Evolutionary conservation across 1,139 yeast species (phyloP).

Genomic region (Yamadazyma atlantica): DNA sequence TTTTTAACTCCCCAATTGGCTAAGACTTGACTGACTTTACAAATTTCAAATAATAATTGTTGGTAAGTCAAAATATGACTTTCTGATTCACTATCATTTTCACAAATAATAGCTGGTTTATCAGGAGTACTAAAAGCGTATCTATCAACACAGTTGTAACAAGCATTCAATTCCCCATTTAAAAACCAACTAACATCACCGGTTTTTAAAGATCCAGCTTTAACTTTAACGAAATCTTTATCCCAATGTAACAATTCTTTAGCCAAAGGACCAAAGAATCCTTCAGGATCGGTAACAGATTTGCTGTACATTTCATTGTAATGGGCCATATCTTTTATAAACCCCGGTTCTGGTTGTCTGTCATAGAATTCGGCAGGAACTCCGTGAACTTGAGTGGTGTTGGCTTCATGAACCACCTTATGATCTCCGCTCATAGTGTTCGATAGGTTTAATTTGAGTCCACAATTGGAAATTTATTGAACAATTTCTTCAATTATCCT

Average conservation of each 20-base stretch:
- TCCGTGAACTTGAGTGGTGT: conserved; percentile 56
- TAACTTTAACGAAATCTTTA: conserved; percentile 72
- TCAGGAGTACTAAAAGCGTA: conserved; percentile 87
- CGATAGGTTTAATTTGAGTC: background rate
- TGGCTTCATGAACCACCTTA: conserved; percentile 79
- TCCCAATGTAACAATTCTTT: conserved; percentile 82
- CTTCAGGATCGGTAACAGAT: conserved; percentile 79
- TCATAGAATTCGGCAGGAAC: conserved; percentile 77
- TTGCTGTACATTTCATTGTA: conserved; percentile 72
- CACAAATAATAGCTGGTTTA: conserved; percentile 87
- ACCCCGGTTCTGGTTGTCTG: conserved; percentile 63
- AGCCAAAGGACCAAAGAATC: conserved; percentile 83
- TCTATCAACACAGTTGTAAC: conserved; percentile 95
- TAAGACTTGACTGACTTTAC: conserved; percentile 85
- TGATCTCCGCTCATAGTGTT: conserved; percentile 20
- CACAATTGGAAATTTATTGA: background rate
- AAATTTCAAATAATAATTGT: conserved; percentile 83
- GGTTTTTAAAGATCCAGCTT: conserved; percentile 65
- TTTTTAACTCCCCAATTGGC: conserved; percentile 82
- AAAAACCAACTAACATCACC: conserved; percentile 94
- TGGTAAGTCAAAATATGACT: conserved; percentile 75
- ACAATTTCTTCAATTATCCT: background rate
- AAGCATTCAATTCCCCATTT: conserved; percentile 91
- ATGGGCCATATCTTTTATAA: conserved; percentile 56
- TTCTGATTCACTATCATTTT: conserved; percentile 89